A percentile compares a stretch with the other conserved stretches of the same genome.
These are phyloP conservation scores for Colletotrichum sp. DNA, from an alignment of 2,329 filamentous ascomycete species.

Conservation along the genomic window DNA sequence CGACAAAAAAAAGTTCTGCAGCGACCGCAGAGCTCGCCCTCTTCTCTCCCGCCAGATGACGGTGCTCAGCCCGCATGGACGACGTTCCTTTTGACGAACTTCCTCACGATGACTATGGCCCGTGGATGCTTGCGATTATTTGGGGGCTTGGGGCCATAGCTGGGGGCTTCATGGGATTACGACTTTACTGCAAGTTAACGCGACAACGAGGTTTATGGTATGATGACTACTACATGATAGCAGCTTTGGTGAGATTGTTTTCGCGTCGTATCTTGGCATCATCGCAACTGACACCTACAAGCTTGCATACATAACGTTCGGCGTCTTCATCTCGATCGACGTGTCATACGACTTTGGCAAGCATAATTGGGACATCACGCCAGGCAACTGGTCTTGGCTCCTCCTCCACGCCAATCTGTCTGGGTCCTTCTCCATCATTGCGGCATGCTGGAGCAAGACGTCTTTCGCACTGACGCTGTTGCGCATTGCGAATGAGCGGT, in stretches of 20 bases:
- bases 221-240: slow-evolving; percentile 25
- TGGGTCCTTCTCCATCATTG: slow-evolving; percentile 24
- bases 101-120: slow-evolving; percentile 20
- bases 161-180: slow-evolving; percentile 19
- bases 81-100: slow-evolving; percentile 4
- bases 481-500: slow-evolving; percentile 25
- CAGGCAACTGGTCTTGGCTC: slow-evolving; percentile 12
- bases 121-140: slow-evolving; percentile 1
- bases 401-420: slow-evolving; percentile 22
- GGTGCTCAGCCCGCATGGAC: neutral
- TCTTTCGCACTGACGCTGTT: slow-evolving; percentile 33
- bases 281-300: neutral
- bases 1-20: neutral
- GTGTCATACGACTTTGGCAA: slow-evolving; percentile 20
- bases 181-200: slow-evolving; percentile 26
- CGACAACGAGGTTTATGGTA: slow-evolving; percentile 18
- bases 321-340: slow-evolving; percentile 11
- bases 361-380: slow-evolving; percentile 17
- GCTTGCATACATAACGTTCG: slow-evolving; percentile 9
- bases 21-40: neutral
- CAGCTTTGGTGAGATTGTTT: slow-evolving; percentile 22
- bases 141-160: slow-evolving; percentile 14
- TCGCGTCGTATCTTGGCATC: neutral
- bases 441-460: slow-evolving; percentile 31
- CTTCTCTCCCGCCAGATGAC: neutral